phyloP scores from a whole-genome alignment of 768 basidiomycete species.

The Amanita pseudoporphyria region DNA sequence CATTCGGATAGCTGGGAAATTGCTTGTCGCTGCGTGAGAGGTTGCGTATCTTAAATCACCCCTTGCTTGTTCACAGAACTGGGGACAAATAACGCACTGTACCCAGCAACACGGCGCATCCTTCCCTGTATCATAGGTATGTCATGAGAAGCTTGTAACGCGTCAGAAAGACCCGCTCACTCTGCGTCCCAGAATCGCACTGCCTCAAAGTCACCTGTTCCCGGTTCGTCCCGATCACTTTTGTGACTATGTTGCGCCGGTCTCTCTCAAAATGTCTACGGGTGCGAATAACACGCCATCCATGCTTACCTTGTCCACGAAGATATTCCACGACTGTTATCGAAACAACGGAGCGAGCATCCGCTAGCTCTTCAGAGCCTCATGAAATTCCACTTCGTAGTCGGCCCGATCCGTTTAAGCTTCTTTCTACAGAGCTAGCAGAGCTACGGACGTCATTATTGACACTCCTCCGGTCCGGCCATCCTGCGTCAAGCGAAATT shows the following conservation, averaged over 20 bases:
- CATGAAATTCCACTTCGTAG: not conserved
- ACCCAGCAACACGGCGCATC: too few species aligned
- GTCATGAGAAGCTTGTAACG: too few species aligned
- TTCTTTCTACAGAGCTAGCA: constrained; percentile 60
- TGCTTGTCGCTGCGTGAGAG: too few species aligned
- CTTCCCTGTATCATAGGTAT: too few species aligned
- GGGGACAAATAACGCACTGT: too few species aligned
- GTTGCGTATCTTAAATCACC: too few species aligned
- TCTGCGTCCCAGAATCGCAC: too few species aligned
- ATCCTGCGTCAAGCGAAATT: constrained; percentile 75
- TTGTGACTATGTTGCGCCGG: not conserved
- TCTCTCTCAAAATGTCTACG: not conserved
- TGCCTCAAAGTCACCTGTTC: too few species aligned
- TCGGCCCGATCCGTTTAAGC: constrained; percentile 53
- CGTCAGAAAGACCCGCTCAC: too few species aligned
- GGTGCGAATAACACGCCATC: not conserved
- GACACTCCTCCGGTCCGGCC: constrained; percentile 69
- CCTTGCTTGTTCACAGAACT: too few species aligned
- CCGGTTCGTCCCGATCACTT: not conserved
- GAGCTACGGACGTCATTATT: constrained; percentile 61
- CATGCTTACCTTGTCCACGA: not conserved
- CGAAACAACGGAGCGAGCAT: too few species aligned
- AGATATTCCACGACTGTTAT: not conserved
- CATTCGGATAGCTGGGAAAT: too few species aligned
- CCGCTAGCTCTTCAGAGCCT: not conserved